A percentile compares a stretch with the other conserved stretches of the same genome.
These are phyloP conservation scores for Pseudocercospora vitis DNA, from an alignment of 2,329 filamentous ascomycete genomes.

Conservation along the genomic window DNA sequence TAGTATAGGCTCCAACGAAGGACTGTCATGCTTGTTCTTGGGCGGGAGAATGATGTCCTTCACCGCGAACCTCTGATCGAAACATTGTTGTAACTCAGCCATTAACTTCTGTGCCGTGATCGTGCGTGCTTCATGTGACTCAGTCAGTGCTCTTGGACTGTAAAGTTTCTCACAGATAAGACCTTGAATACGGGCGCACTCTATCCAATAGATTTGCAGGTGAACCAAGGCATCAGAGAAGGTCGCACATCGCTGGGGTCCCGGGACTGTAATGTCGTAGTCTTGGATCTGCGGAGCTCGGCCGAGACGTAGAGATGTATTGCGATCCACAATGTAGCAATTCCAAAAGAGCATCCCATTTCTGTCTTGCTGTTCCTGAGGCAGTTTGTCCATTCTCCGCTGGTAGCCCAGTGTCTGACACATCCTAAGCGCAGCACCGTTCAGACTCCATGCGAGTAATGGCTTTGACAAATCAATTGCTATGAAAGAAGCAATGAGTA, in stretches of 20 bases:
- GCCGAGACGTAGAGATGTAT: conserved; percentile 5
- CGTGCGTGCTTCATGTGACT: neutral
- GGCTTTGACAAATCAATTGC: conserved; percentile 8
- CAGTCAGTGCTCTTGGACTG: conserved; percentile 4
- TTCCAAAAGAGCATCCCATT: conserved; percentile 9
- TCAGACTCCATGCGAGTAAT: conserved; percentile 3
- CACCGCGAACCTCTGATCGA: neutral
- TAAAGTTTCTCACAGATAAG: conserved; percentile 6
- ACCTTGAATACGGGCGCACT: conserved; percentile 4
- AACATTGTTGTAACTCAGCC: neutral
- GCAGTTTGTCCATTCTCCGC: conserved; percentile 3
- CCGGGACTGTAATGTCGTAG: conserved; percentile 7
- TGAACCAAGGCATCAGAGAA: neutral
- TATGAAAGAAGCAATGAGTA: conserved; percentile 4
- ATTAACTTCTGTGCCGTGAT: neutral
- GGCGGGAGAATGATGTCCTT: conserved; percentile 4
- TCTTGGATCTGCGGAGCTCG: conserved; percentile 3
- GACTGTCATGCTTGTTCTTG: neutral
- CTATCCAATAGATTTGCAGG: conserved; percentile 4
- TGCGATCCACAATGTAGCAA: conserved; percentile 7
- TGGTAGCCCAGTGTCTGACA: conserved; percentile 9
- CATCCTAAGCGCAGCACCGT: conserved; percentile 5
- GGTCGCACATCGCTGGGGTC: neutral
- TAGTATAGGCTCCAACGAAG: conserved; percentile 1
- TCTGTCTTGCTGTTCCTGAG: conserved; percentile 5